phyloP scores from a whole-genome alignment of 2,329 filamentous ascomycete genomes.

The Colletotrichum godetiae region DNA sequence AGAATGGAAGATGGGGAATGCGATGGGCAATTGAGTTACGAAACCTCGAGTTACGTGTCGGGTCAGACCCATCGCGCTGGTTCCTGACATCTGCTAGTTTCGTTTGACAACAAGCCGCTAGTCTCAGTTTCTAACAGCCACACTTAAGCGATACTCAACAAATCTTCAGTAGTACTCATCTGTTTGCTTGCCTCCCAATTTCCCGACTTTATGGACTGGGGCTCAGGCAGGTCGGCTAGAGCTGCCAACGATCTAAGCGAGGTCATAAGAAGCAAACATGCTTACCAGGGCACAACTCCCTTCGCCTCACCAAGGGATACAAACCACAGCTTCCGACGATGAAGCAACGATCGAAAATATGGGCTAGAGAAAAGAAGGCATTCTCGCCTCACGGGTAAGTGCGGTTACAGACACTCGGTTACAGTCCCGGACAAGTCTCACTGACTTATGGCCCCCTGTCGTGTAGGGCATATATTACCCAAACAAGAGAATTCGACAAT shows the following conservation, averaged over 20 bases:
- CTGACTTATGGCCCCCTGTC: neutral
- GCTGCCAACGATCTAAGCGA: neutral
- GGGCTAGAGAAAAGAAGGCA: neutral
- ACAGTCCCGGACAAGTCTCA: neutral
- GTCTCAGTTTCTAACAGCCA: slow-evolving; percentile 19
- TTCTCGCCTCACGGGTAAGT: neutral
- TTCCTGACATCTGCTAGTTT: neutral
- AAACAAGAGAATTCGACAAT: slow-evolving; percentile 18
- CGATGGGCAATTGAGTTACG: neutral
- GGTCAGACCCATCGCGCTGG: neutral
- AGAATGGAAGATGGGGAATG: neutral
- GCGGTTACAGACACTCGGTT: neutral
- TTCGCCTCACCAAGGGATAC: neutral
- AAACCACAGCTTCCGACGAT: neutral
- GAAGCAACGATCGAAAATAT: neutral
- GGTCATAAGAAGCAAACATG: neutral
- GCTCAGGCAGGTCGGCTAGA: neutral
- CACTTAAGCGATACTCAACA: slow-evolving; percentile 12
- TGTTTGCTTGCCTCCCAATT: neutral
- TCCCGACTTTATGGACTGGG: neutral
- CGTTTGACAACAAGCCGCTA: neutral
- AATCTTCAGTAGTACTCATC: neutral
- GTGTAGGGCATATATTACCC: neutral
- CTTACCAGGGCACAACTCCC: neutral
- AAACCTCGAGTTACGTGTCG: neutral